A percentile compares a stretch with the other conserved stretches of the same genome.
Conservation (phyloP, 176 grass and related monocot genomes). For the Zizania latifolia region DNA sequence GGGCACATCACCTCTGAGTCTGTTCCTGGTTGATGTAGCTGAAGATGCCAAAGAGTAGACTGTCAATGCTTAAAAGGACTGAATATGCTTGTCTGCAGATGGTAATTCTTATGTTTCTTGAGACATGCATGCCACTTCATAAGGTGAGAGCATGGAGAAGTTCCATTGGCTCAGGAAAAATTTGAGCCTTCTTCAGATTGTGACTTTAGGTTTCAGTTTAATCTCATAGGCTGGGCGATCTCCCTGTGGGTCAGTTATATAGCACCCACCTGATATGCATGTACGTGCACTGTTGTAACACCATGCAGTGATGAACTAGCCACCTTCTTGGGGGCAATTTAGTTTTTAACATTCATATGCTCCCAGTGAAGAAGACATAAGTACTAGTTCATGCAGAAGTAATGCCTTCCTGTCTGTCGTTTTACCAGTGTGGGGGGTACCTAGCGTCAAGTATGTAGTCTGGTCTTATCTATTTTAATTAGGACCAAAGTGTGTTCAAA, state of each 20-base stretch:
- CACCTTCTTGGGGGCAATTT: slow-evolving; percentile 37
- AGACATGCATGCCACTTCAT: slow-evolving; percentile 26
- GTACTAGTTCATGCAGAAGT: slow-evolving; percentile 14
- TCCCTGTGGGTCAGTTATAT: slow-evolving; percentile 46
- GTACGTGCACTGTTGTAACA: slow-evolving; percentile 47
- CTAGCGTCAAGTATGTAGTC: slow-evolving; percentile 10
- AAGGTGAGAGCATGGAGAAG: slow-evolving; percentile 41
- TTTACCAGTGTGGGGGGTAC: slow-evolving; percentile 45
- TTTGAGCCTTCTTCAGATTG: slow-evolving; percentile 38
- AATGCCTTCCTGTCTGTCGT: slow-evolving; percentile 37
- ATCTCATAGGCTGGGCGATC: slow-evolving; percentile 33
- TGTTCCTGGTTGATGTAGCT: slow-evolving; percentile 64
- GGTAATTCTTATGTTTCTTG: slow-evolving; percentile 31
- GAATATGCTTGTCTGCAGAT: slow-evolving; percentile 11
- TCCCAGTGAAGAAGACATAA: slow-evolving; percentile 26
- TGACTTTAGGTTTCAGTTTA: slow-evolving; percentile 60
- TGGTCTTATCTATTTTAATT: slow-evolving; percentile 27
- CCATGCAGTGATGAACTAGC: slow-evolving; percentile 36
- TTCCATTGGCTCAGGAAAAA: slow-evolving; percentile 32
- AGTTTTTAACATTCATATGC: slow-evolving; percentile 40
- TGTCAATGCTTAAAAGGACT: slow-evolving; percentile 12
- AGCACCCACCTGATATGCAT: slow-evolving; percentile 47
- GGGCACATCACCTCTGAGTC: slow-evolving; percentile 62
- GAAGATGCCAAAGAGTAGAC: not conserved
- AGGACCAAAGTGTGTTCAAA: slow-evolving; percentile 25